Evolutionary conservation across 129 eudicot genomes (phyloP).

Genomic region (Helianthus tuberosus): DNA sequence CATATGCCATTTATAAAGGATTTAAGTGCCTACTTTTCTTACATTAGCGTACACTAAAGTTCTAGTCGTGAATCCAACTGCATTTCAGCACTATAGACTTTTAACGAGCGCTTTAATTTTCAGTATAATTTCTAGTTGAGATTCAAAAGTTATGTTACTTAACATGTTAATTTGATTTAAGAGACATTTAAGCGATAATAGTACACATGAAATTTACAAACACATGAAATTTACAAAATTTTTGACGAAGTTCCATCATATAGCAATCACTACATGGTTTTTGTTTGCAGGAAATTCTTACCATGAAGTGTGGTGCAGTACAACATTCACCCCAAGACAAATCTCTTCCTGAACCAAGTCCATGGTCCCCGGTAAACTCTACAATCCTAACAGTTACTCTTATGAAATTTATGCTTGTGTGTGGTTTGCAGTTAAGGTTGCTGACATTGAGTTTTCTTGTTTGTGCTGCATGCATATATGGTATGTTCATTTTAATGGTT

Average conservation of each 20-base stretch:
- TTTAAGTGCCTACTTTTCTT: background rate
- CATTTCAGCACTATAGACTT: background rate
- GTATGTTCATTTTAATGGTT: conserved; percentile 24
- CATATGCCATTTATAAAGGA: background rate
- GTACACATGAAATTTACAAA: background rate
- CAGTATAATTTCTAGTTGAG: background rate
- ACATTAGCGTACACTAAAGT: background rate
- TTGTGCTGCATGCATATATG: conserved; percentile 5
- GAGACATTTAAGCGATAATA: background rate
- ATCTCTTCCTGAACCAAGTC: conserved; percentile 85
- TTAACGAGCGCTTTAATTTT: background rate
- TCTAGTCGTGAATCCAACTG: background rate
- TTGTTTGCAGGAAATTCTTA: conserved; percentile 73
- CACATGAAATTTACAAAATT: background rate
- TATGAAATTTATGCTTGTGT: background rate
- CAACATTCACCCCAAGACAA: conserved; percentile 90
- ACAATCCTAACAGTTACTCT: conserved; percentile 1
- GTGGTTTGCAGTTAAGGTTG: background rate
- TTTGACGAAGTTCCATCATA: conserved; percentile 13
- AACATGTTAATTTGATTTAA: background rate
- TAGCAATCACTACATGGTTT: conserved; percentile 20
- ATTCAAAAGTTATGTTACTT: conserved; percentile 1
- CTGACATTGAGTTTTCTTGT: background rate
- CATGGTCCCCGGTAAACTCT: conserved; percentile 97
- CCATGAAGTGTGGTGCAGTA: conserved; percentile 87